Evolutionary conservation across 805 yeast genomes (phyloP).

Genomic region (Candida ponderosae): DNA sequence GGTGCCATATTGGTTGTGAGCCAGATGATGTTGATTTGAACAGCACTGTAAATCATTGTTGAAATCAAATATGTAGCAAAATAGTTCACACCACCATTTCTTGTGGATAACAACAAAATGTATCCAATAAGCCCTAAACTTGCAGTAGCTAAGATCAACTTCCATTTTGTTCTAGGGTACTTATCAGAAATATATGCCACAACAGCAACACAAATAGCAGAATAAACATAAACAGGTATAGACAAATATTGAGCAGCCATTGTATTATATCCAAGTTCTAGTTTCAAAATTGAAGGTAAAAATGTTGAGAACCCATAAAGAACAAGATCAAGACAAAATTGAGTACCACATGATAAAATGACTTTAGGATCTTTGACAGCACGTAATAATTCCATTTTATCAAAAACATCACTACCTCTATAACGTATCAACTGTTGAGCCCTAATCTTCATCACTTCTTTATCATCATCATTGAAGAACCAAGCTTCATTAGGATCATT

Average conservation of each 20-base stretch:
- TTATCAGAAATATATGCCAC: conserved; percentile 23
- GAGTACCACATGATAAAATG: conserved; percentile 27
- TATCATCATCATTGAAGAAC: conserved; percentile 25
- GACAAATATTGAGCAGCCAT: conserved; percentile 31
- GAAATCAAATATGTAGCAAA: conserved; percentile 30
- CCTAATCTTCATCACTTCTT: conserved; percentile 18
- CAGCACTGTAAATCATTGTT: conserved; percentile 27
- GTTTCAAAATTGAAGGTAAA: conserved; percentile 30
- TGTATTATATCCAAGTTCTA: conserved; percentile 14
- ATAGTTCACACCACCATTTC: conserved; percentile 24
- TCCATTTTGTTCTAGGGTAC: conserved; percentile 22
- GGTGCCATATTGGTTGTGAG: conserved; percentile 32
- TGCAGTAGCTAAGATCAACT: conserved; percentile 21
- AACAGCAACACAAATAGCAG: conserved; percentile 21
- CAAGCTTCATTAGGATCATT: conserved; percentile 22
- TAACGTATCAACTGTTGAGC: conserved; percentile 18
- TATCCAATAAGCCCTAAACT: conserved; percentile 25
- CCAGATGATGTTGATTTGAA: conserved; percentile 36
- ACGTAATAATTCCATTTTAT: conserved; percentile 21
- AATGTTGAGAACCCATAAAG: conserved; percentile 36
- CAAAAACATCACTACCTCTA: conserved; percentile 21
- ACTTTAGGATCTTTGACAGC: conserved; percentile 31
- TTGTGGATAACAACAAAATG: conserved; percentile 21
- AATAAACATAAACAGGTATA: conserved; percentile 29
- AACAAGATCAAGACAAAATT: conserved; percentile 35